Evolutionary conservation across 1,284 basidiomycete genomes (phyloP).

Genomic region (Chiua sp.): DNA sequence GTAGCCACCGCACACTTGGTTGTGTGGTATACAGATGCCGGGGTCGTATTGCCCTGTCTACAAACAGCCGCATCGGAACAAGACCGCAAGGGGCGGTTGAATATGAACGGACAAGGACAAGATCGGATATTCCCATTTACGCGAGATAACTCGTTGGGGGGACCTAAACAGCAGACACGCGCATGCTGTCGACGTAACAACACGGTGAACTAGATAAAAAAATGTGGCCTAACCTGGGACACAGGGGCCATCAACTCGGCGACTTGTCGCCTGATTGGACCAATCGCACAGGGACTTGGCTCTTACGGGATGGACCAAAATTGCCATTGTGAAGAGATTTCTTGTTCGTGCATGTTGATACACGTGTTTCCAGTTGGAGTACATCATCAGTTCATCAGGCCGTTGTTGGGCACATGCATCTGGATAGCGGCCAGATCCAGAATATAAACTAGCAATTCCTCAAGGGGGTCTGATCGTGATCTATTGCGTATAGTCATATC

Average conservation of each 20-base stretch:
- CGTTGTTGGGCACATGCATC: constrained; percentile 20
- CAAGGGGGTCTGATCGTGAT: constrained; percentile 30
- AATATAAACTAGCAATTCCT: constrained; percentile 28
- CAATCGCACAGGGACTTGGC: constrained; percentile 18
- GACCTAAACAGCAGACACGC: constrained; percentile 9
- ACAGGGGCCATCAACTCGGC: constrained; percentile 23
- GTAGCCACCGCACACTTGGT: constrained; percentile 2
- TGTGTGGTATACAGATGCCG: constrained; percentile 9
- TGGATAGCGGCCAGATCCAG: constrained; percentile 27
- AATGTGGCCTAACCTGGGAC: constrained; percentile 15
- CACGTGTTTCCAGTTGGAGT: constrained; percentile 26
- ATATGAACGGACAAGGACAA: constrained; percentile 26
- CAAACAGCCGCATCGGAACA: constrained; percentile 4
- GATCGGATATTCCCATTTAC: constrained; percentile 25
- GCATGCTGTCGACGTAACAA: constrained; percentile 35
- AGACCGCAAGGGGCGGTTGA: constrained; percentile 9
- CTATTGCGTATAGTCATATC: constrained; percentile 31
- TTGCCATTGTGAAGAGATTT: constrained; percentile 11
- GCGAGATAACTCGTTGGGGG: constrained; percentile 19
- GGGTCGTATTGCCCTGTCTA: too few relatives aligned
- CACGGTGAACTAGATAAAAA: constrained; percentile 8
- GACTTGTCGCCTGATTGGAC: constrained; percentile 24
- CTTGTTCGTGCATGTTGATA: constrained; percentile 24
- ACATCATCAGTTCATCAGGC: constrained; percentile 13
- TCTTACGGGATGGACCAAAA: constrained; percentile 10